Percentiles rank a stretch among this genome's conserved stretches.
These are phyloP conservation scores for Kazachstania sp. DNA, from an alignment of 1,139 yeast genomes.

Conservation along the genomic window DNA sequence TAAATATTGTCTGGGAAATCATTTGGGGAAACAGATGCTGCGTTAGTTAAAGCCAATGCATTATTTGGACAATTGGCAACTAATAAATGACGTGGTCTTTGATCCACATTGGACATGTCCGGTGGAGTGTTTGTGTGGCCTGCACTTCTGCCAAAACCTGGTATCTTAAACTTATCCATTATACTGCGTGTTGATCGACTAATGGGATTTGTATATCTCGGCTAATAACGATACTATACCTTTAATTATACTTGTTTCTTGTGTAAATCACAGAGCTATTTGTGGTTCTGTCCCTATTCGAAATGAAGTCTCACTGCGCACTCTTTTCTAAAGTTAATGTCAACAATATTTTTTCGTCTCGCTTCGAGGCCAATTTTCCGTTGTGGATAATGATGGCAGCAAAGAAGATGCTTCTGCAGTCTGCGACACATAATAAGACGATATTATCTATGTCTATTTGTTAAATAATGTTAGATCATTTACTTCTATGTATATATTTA, in stretches of 20 bases:
- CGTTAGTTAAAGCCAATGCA: constrained; percentile 56
- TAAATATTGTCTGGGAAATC: constrained; percentile 61
- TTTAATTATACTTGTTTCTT: no score
- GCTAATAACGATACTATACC: no score
- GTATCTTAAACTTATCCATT: constrained; percentile 33
- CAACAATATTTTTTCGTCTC: no score
- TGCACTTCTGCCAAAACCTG: constrained; percentile 30
- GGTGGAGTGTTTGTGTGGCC: constrained; percentile 26
- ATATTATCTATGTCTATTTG: no score
- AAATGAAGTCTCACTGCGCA: neutral
- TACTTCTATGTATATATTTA: no score
- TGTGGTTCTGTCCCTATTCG: neutral
- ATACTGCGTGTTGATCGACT: neutral
- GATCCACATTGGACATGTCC: constrained; percentile 27
- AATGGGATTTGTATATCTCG: neutral
- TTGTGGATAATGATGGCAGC: no score
- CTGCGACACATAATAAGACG: no score
- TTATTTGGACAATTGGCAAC: constrained; percentile 64
- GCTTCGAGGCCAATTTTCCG: no score
- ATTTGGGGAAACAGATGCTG: constrained; percentile 67
- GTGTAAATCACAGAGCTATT: no score
- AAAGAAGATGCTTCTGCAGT: no score
- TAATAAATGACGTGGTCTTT: constrained; percentile 25
- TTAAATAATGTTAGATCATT: no score
- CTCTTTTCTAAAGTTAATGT: no score